Evolutionary conservation across 2,329 filamentous ascomycete species (phyloP), one percentile per base, ranked within the genome.

Genomic region (Verticillium klebahnii): DNA sequence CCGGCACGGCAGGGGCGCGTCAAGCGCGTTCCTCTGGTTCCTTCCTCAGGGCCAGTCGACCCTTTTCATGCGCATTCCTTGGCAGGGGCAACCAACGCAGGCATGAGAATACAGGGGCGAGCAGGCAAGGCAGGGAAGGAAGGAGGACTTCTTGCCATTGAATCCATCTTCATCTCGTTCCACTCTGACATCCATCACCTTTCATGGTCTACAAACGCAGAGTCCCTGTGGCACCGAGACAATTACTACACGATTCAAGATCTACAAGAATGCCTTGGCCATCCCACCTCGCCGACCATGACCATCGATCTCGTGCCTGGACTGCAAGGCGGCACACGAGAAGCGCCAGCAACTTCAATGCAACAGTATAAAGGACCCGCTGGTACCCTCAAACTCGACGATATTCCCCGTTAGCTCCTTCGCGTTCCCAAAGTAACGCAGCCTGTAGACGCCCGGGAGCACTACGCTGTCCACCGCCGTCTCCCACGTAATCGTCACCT

Each of bases 341-440:
- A 5, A 40, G 15, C 37, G 37, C 3, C 34, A 36, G 34, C 25
- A 17, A 11, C n/a, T 25, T 23, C 29, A 37, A 50, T 50, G 37
- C 54, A 50, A 52, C 25, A 70, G 36, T 37, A 57, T 57, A 72
- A 89, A 89, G 65, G 74, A 74, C 55, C 80, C 78, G 73, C 88
- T 89, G 14, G 79, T 77, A 0, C 89, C 90, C 66, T 90, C 85
- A 76, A 97, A 96, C 8, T 82, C 75, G 15, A 80, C 85, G 52
- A 95, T 85, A 12, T 71, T 75, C 0, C 89, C 91, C 15, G 78
- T 79, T 62, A 86, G 72, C 19, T 80, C 78, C 81, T 92, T 97
- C 19, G 85, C 81, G 75, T 96, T 91, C 0, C 93, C 93, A 75
- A 88, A 93, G 72, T 97, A 97, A 73, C 81, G 83, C 54, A 97